Conservation (phyloP, 306 rosid species). For the Vigna mungo region DNA sequence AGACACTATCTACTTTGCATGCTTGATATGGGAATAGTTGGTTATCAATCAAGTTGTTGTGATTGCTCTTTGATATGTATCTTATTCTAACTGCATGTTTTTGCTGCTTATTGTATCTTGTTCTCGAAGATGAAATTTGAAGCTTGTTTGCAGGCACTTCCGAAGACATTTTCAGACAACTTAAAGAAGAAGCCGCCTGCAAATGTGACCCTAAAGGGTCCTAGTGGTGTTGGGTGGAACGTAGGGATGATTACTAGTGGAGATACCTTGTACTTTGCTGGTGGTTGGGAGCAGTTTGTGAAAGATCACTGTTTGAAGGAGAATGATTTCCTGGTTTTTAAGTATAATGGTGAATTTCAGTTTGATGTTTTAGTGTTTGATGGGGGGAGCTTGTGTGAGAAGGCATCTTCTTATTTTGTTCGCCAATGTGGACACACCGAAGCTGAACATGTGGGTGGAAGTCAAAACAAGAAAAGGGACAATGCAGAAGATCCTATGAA, state of each 20-base stretch:
- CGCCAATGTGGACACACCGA: constrained; percentile 50
- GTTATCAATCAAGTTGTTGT: constrained; percentile 6
- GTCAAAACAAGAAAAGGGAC: constrained; percentile 41
- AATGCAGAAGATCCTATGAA: constrained; percentile 35
- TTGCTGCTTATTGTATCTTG: neutral
- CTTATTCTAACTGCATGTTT: neutral
- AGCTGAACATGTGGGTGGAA: constrained; percentile 33
- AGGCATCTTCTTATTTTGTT: constrained; percentile 64
- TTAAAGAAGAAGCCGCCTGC: constrained; percentile 65
- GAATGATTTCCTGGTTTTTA: constrained; percentile 73
- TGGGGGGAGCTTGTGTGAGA: constrained; percentile 67
- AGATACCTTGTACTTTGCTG: constrained; percentile 49
- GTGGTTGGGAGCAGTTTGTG: constrained; percentile 70
- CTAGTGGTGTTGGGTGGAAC: constrained; percentile 67
- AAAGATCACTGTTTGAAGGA: constrained; percentile 62
- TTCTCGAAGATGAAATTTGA: constrained; percentile 18
- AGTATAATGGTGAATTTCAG: constrained; percentile 62
- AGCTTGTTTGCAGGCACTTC: constrained; percentile 62
- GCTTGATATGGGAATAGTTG: neutral
- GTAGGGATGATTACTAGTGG: constrained; percentile 56
- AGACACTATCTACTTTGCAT: neutral
- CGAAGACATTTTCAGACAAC: constrained; percentile 57
- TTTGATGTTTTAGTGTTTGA: constrained; percentile 72
- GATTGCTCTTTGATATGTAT: neutral
- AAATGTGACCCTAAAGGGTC: constrained; percentile 64